A percentile compares a stretch with the other conserved stretches of the same genome.
Evolutionary conservation across 2,329 filamentous ascomycete genomes (phyloP).

Genomic region (Alternaria panax): DNA sequence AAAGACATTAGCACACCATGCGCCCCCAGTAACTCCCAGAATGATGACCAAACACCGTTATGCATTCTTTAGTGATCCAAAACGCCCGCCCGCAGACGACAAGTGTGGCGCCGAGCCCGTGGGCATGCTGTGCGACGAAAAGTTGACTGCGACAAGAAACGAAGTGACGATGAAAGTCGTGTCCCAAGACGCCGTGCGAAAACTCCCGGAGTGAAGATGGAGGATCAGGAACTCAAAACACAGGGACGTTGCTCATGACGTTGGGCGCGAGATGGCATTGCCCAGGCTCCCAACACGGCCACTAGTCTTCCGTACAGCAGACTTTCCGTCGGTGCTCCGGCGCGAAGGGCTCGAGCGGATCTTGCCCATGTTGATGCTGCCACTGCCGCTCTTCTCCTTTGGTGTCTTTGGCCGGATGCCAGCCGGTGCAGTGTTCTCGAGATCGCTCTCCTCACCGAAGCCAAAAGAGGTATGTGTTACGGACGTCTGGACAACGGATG

Average conservation of each 20-base stretch:
- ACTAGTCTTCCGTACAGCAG: slow-evolving; percentile 59
- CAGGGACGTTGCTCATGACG: slow-evolving; percentile 32
- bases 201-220: slow-evolving; percentile 18
- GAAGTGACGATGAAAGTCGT: slow-evolving; percentile 14
- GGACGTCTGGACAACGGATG: slow-evolving; percentile 60
- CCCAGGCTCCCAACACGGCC: slow-evolving; percentile 59
- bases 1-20: slow-evolving; percentile 23
- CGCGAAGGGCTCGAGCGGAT: slow-evolving; percentile 53
- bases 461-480: slow-evolving; percentile 46
- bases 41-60: slow-evolving; percentile 21
- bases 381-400: slow-evolving; percentile 51
- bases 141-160: slow-evolving; percentile 18
- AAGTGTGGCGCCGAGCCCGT: slow-evolving; percentile 20
- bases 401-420: slow-evolving; percentile 55
- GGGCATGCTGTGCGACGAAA: slow-evolving; percentile 23
- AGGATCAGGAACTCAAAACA: slow-evolving; percentile 11
- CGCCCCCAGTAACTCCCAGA: slow-evolving; percentile 26
- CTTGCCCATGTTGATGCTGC: slow-evolving; percentile 56
- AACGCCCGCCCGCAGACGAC: slow-evolving; percentile 36
- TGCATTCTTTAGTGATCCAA: slow-evolving; percentile 24
- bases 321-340: slow-evolving; percentile 58
- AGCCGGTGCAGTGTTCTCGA: slow-evolving; percentile 53
- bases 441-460: slow-evolving; percentile 54
- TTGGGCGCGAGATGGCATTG: slow-evolving; percentile 38
- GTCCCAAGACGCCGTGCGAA: slow-evolving; percentile 14